Base-by-base conservation (phyloP, 805 yeast genomes). In the Metschnikowia shivogae region DNA sequence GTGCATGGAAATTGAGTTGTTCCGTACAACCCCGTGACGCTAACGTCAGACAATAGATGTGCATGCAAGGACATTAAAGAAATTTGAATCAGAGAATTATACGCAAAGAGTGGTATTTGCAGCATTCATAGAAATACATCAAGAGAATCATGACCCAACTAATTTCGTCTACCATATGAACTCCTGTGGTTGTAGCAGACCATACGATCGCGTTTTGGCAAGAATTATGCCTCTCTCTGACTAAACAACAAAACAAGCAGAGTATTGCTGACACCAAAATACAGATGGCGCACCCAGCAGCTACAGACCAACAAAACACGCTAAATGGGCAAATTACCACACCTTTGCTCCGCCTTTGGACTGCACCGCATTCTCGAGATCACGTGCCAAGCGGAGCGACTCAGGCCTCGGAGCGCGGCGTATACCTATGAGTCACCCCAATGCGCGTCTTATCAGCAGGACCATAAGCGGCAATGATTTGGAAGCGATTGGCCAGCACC, bases 1-100 rank as follows among this genome's bases (percentile, higher is more conserved):
- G 93, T 52, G 80, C 83, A 4, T 85, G 90, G 85, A 76, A 81
- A 44, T 67, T 84, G 59, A 84, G 90, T 65, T 77, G 86, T 56
- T 61, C 65, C 26, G 70, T 82, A 34, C 83, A 78, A 48, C 81
- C 82, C 8, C 60, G 81, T 50, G 80, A 74, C 31, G 32, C 47
- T 5, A 43, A 13, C 38, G 1, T 7, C 22, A 36, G 26, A 7
- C 8, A 22, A 22, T 44, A 12, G 31, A 39, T 30, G 36, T 39
- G 35, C 30, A 38, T 17, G 11, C 19, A 9, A 22, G 26, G 26
- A 22, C 26, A 4, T 22, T 22, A 22, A 22, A 4, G 26, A 22
- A 5, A 22, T 22, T 22, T 22, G 26, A 22, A 29, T 12, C 10
- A 20, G 28, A 6, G 27, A 34, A 12, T 34, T 12, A 34, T 17